Evolutionary conservation across 2,329 filamentous ascomycete species (phyloP).

Genomic region (Ceratocystis albifundus): DNA sequence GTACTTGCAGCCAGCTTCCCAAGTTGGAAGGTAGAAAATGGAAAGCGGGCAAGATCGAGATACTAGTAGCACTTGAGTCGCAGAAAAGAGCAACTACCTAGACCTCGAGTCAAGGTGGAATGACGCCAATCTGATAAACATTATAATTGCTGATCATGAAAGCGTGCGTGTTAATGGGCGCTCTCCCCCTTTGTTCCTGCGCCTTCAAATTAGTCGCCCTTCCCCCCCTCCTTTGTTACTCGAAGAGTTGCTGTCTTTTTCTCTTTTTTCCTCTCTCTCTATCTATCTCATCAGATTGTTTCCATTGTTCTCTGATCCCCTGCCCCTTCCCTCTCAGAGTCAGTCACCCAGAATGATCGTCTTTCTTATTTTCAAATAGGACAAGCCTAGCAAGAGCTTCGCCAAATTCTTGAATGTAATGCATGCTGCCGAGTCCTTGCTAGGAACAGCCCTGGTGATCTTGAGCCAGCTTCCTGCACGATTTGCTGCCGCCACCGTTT

Average conservation of each 20-base stretch:
- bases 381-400: background rate
- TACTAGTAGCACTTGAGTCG: background rate
- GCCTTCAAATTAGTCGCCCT: background rate
- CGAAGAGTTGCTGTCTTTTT: background rate
- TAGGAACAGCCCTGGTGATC: background rate
- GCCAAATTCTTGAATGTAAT: background rate
- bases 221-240: background rate
- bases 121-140: background rate
- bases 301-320: background rate
- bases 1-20: background rate
- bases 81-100: background rate
- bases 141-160: background rate
- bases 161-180: background rate
- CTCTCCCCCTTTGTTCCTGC: background rate
- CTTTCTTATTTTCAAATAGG: background rate
- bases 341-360: background rate
- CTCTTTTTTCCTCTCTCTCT: background rate
- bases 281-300: background rate
- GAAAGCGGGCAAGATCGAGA: background rate
- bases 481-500: background rate
- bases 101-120: constrained; percentile 5
- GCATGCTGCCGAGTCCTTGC: constrained; percentile 1
- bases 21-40: background rate
- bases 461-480: background rate
- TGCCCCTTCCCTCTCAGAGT: background rate